Percentiles rank a stretch among this genome's conserved stretches.
These are phyloP conservation scores for Daedaleopsis sinensis DNA, from an alignment of 768 basidiomycete genomes.

Conservation along the genomic window DNA sequence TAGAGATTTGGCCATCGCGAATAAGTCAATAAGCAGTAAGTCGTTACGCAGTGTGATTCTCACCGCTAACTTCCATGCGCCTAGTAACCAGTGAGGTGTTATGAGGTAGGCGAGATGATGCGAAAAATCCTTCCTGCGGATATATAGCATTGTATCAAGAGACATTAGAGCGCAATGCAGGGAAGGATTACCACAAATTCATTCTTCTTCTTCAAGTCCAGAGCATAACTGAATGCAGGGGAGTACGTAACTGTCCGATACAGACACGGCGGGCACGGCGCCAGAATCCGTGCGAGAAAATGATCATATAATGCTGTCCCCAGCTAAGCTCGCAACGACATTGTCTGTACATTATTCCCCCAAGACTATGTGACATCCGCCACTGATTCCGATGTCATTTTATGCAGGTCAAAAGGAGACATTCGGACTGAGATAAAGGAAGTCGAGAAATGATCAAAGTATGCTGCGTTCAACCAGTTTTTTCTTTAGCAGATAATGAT, in stretches of 20 bases:
- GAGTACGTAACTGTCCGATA: constrained; percentile 49
- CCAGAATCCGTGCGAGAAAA: no score
- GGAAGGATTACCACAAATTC: constrained; percentile 35
- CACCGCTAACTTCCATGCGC: constrained; percentile 12
- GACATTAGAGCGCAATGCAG: not conserved
- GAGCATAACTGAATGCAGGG: constrained; percentile 35
- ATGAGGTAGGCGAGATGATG: constrained; percentile 16
- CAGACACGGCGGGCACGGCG: no score
- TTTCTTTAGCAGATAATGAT: no score
- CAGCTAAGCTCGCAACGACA: no score
- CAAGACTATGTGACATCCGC: no score
- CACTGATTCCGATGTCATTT: no score
- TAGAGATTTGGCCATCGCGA: constrained; percentile 27
- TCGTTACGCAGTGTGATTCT: not conserved
- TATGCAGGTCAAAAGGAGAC: no score
- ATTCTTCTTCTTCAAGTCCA: constrained; percentile 40
- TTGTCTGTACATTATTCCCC: no score
- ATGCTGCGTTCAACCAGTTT: no score
- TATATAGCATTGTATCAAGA: not conserved
- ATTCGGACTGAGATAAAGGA: no score
- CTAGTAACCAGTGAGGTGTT: constrained; percentile 14
- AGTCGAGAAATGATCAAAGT: no score
- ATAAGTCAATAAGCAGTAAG: constrained; percentile 33
- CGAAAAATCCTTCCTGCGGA: constrained; percentile 13
- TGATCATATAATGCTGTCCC: no score